Evolutionary conservation across 1,284 basidiomycete species (phyloP).

Genomic region (Puccinia triticina): DNA sequence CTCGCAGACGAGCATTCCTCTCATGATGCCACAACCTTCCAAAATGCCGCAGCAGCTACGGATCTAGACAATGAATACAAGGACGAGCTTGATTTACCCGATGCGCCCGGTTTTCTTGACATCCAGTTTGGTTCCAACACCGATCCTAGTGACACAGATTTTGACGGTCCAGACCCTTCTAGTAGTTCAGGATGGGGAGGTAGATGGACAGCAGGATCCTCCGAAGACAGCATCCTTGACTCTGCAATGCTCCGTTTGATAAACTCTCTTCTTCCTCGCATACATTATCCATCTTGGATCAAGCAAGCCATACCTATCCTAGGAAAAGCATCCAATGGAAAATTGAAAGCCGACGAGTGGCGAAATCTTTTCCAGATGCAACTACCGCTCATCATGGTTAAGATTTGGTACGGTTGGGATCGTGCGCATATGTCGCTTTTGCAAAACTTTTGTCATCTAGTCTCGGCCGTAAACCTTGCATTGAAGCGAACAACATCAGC

Average conservation of each 20-base stretch:
- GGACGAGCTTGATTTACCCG: neutral
- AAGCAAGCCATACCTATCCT: conserved; percentile 30
- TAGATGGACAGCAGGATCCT: conserved; percentile 12
- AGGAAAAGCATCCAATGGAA: conserved; percentile 40
- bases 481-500: conserved; percentile 16
- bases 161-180: conserved; percentile 1
- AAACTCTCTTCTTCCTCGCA: conserved; percentile 11
- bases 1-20: too few relatives aligned
- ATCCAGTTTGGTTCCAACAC: neutral
- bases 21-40: neutral
- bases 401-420: neutral
- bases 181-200: neutral
- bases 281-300: conserved; percentile 37
- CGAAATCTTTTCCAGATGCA: conserved; percentile 34
- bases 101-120: neutral
- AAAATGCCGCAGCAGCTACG: neutral
- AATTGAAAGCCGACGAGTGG: conserved; percentile 53
- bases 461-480: conserved; percentile 29
- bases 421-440: conserved; percentile 10
- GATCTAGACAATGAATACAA: neutral
- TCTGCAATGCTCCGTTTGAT: neutral
- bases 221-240: neutral
- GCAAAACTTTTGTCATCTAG: conserved; percentile 45
- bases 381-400: conserved; percentile 28
- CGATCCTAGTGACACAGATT: neutral